A percentile compares a stretch with the other conserved stretches of the same genome.
Evolutionary conservation across 208 protist species (phyloP).

Genomic region (Acanthamoeba triangularis): DNA sequence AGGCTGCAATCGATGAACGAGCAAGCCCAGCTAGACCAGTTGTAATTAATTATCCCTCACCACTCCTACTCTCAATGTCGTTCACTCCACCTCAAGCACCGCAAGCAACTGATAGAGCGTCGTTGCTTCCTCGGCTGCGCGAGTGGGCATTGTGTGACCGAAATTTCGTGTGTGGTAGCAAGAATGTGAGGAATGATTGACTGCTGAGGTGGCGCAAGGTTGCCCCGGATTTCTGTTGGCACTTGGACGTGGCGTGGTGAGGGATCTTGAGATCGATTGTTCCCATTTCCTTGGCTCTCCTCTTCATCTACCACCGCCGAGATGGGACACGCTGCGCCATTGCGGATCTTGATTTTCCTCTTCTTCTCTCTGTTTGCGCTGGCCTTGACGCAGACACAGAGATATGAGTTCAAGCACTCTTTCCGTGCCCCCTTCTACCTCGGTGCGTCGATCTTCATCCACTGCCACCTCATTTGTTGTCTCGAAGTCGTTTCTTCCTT

Average conservation of each 20-base stretch:
- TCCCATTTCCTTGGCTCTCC: too few species aligned
- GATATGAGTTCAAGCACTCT: constrained; percentile 74
- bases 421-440: constrained; percentile 69
- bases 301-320: too few species aligned
- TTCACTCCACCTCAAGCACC: background rate
- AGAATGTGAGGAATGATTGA: background rate
- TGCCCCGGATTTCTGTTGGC: too few species aligned
- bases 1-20: constrained; percentile 1
- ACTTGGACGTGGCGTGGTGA: too few species aligned
- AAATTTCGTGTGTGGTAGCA: background rate
- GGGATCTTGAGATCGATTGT: too few species aligned
- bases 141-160: too few species aligned
- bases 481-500: too few species aligned
- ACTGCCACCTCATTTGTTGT: too few species aligned
- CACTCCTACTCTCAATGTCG: background rate
- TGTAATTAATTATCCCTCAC: background rate
- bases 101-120: too few species aligned
- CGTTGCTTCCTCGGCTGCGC: too few species aligned
- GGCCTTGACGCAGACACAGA: constrained; percentile 21
- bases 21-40: background rate
- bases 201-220: constrained; percentile 16
- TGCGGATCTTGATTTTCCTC: background rate
- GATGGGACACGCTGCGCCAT: background rate
- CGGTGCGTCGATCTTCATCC: background rate
- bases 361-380: constrained; percentile 16